Evolutionary conservation across 305 asterid genomes (phyloP).

Genomic region (Fraxinus baroniana): DNA sequence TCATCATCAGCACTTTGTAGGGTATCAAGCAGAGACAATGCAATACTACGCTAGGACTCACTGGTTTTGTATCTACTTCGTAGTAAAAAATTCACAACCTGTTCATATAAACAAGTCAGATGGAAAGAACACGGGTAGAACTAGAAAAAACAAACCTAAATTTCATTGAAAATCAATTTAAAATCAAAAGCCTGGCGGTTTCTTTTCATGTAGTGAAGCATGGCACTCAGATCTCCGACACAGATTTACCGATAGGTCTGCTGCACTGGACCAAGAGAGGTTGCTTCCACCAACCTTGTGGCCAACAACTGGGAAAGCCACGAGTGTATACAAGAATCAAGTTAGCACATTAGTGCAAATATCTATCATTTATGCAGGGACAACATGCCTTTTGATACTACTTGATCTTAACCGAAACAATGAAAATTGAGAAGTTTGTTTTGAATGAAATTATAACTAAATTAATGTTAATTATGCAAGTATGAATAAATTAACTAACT

Average conservation of each 20-base stretch:
- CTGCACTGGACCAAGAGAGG: not conserved
- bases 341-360: not conserved
- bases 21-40: slow-evolving; percentile 56
- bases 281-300: not conserved
- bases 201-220: not conserved
- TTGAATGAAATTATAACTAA: no score
- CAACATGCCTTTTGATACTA: not conserved
- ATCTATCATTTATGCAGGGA: not conserved
- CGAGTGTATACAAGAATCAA: not conserved
- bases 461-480: no score
- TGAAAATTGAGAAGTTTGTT: no score
- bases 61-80: slow-evolving; percentile 68
- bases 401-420: not conserved
- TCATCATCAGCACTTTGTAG: slow-evolving; percentile 31
- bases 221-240: not conserved
- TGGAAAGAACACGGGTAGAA: not conserved
- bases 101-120: slow-evolving; percentile 14
- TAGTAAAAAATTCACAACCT: slow-evolving; percentile 74
- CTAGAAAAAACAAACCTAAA: not conserved
- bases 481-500: no score
- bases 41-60: slow-evolving; percentile 52
- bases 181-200: not conserved
- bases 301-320: not conserved
- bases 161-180: not conserved
- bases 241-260: not conserved